Evolutionary conservation across 2,329 filamentous ascomycete genomes (phyloP), one percentile per base, ranked within the genome.

Genomic region (Decorospora gaudefroyi): DNA sequence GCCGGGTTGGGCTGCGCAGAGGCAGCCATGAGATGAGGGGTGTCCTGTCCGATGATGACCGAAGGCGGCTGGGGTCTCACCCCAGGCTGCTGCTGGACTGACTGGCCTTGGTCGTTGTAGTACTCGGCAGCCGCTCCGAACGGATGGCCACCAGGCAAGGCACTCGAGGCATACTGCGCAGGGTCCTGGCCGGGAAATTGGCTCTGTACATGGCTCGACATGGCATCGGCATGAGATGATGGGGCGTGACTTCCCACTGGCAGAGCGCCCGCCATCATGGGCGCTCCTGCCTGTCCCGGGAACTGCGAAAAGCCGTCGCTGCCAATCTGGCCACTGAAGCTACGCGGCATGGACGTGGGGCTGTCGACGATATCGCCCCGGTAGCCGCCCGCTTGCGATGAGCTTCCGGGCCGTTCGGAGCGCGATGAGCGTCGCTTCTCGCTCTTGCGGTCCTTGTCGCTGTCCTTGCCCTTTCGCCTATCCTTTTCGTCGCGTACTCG

Each of bases 41-140:
- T 69, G 49, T 83, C 76, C 28, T 76, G 74, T 21, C 75, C 76
- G 11, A 79, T 74, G 42, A 83, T 77, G 25, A 83, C 72, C 1
- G 76, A 73, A 16, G 79, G 78, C 21, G 72, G 71, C 11, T 75
- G 65, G 5, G 79, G 75, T 29, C 82, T 74, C 8, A 82, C 72
- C n/a, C 83, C 83, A 5, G 83, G 82, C 62, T 85, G 83, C 9
- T 72, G 62, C 7, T 71, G 61, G 2, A 85, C 81, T 12, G 80
- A 83, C 59, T 84, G 72, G 8, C 82, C 82, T 55, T 81, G 76
- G 59, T 85, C 82, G 29, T 78, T 75, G 61, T 85, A 85, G 62
- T 83, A 85, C 22, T 83, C 80, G 11, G 83, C 76, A 4, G 81
- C 81, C 23, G 74, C 73, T 21, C 82, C 83, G 39, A 75, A 75